Evolutionary conservation across 164 flowering plant genomes (phyloP), one percentile per base, ranked within the genome.

Genomic region (Cinnamomum chago): DNA sequence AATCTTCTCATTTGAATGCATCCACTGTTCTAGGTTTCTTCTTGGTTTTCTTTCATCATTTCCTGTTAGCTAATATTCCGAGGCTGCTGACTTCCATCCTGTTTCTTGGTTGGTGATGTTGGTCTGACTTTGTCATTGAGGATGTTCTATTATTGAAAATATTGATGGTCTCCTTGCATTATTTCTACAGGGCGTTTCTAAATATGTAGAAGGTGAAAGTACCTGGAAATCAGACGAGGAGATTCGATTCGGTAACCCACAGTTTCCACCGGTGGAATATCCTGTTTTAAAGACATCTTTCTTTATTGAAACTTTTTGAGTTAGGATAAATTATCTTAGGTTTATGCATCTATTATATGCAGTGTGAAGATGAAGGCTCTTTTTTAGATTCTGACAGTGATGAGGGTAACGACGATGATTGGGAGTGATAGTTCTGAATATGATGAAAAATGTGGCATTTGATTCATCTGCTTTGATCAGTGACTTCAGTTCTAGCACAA

Each of bases 311-410:
- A 58, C 22, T 40, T 40, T 33, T 22, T 68, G 20, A 50, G 25
- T 7, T 40, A 52, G 10, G n/a, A 40, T 13, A 62, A 47, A 70
- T 40, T 5, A 33, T 30, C 62, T 51, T 50, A 13, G 17, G 33
- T 64, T 40, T 1, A 40, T 40, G 2, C 47, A 40, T 9, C 65
- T 69, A 58, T 76, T 18, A 28, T 76, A 1, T 84, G 81, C 87
- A 89, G 93, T 82, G 81, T 70, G 88, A 89, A 65, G 88, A 83
- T 75, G 92, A 89, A 75, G 84, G 24, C 71, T 78, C 84, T 40
- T 33, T 9, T 65, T 67, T 65, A 58, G 84, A 70, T 60, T 81
- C 82, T 79, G 86, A 83, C 55, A 72, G 30, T 58, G 83, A 81
- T n/a, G 83, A 78, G 24, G 84, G 47, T 10, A 40, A 80, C 7